Evolutionary conservation across 768 basidiomycete genomes (phyloP).

Genomic region (Baorangia bicolor): DNA sequence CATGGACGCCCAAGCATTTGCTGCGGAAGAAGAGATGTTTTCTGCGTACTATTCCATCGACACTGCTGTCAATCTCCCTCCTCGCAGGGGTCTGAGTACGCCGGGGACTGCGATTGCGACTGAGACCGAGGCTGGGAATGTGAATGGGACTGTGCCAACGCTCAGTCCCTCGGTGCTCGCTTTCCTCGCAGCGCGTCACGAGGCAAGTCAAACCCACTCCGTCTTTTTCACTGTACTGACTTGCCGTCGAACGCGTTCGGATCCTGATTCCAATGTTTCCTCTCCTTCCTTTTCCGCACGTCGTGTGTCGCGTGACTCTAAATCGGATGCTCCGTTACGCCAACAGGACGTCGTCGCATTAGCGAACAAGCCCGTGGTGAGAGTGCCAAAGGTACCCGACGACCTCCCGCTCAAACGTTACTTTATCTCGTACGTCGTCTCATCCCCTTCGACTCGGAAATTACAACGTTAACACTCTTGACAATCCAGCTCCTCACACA

Average conservation of each 20-base stretch:
- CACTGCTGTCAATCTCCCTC: background rate
- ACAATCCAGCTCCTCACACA: conserved; percentile 51
- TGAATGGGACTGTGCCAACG: conserved; percentile 5
- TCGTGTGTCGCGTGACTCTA: background rate
- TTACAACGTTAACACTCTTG: background rate
- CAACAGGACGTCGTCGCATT: conserved; percentile 31
- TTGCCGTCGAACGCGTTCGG: background rate
- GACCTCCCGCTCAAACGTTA: conserved; percentile 52
- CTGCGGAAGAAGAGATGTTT: background rate
- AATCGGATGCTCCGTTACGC: background rate
- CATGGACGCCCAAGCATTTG: background rate
- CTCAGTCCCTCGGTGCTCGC: conserved; percentile 40
- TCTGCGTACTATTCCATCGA: background rate
- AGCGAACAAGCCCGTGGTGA: conserved; percentile 38
- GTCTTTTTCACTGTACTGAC: background rate
- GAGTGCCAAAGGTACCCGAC: conserved; percentile 35
- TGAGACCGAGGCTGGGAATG: background rate
- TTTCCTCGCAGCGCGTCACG: conserved; percentile 32
- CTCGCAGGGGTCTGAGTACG: background rate
- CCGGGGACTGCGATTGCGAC: background rate
- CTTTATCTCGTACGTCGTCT: conserved; percentile 46
- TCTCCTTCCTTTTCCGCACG: background rate
- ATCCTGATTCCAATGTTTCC: background rate
- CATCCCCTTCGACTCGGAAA: background rate
- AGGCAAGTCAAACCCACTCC: conserved; percentile 24